phyloP scores from a whole-genome alignment of 352 stramenopile species.

The Phytophthora constricta region DNA sequence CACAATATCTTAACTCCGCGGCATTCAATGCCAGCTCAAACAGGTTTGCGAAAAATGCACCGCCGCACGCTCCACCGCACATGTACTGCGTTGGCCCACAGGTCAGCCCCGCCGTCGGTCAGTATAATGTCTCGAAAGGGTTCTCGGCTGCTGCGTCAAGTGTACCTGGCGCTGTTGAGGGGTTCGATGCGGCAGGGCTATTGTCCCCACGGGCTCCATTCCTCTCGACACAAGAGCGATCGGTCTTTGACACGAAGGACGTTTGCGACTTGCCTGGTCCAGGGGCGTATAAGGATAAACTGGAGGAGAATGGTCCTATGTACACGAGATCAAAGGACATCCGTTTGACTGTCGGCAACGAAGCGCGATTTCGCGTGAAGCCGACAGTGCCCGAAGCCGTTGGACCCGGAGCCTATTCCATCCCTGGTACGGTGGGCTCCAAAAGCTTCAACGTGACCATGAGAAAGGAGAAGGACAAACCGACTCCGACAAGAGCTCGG shows the following conservation, averaged over 20 bases:
- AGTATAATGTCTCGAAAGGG: conserved; percentile 51
- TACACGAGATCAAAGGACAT: conserved; percentile 48
- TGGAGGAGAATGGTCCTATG: conserved; percentile 6
- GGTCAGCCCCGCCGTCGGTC: conserved; percentile 50
- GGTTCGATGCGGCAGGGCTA: conserved; percentile 11
- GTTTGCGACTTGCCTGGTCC: conserved; percentile 54
- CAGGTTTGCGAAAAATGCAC: conserved; percentile 51
- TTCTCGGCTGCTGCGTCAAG: conserved; percentile 25
- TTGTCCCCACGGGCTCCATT: conserved; percentile 40
- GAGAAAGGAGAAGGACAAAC: conserved; percentile 30
- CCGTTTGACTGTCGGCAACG: conserved; percentile 53
- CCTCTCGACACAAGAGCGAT: conserved; percentile 51
- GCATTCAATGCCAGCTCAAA: conserved; percentile 67
- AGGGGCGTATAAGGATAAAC: conserved; percentile 47
- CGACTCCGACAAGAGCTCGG: conserved; percentile 17
- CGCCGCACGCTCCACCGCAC: conserved; percentile 54
- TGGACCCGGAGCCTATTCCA: conserved; percentile 60
- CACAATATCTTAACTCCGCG: conserved; percentile 47
- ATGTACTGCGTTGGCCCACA: conserved; percentile 59
- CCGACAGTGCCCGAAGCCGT: conserved; percentile 52
- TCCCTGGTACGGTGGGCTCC: conserved; percentile 58
- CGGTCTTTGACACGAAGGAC: conserved; percentile 52
- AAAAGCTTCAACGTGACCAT: conserved; percentile 82
- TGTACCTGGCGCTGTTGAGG: not conserved
- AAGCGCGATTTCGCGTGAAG: conserved; percentile 61